Evolutionary conservation across 2,329 filamentous ascomycete species (phyloP), one percentile per base, ranked within the genome.

Genomic region (Colletotrichum tabaci): DNA sequence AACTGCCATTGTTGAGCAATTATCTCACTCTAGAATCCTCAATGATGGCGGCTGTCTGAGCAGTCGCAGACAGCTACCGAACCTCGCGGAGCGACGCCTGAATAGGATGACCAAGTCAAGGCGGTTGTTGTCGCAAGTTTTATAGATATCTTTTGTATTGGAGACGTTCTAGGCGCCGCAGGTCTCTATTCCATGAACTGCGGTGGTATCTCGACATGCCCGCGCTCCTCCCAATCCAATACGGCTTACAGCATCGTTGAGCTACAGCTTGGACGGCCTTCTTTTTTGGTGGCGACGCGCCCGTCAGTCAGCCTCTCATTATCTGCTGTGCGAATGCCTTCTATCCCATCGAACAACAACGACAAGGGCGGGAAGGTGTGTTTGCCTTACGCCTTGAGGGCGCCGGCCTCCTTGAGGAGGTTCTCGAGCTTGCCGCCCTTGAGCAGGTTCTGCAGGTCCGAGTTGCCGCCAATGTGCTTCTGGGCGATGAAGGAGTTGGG

Each of bases 391-490:
- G 77, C 79, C 78, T 81, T 79, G 67, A 85, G 63, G 61, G 84
- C 86, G 73, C 82, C 83, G 26, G 83, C 84, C 40, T 82, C 80
- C 75, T 78, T 75, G 61, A 89, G 80, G 60, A 87, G 76, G 47
- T 76, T 74, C 78, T 83, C 77, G 38, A 85, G 81, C 78, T 84
- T 78, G 74, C 80, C 82, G 18, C 74, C 73, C 47, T 75, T 79
- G 66, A 94, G 84, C 76, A 96, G 82, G 42, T 78, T 78, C 76
- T 90, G 88, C 65, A 98, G 84, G 75, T 97, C 96, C 30, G 94
- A 97, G 90, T 98, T 98, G 76, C 96, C 96, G 74, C 96, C 96
- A 81, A 99, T 97, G 85, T 98, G 96, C 87, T 97, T 86, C 86
- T 95, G 86, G 77, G 85, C 86, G 84, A 99, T 98, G 87, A 93